Base-by-base conservation (phyloP, 768 basidiomycete genomes). In the Amanita inopinata region DNA sequence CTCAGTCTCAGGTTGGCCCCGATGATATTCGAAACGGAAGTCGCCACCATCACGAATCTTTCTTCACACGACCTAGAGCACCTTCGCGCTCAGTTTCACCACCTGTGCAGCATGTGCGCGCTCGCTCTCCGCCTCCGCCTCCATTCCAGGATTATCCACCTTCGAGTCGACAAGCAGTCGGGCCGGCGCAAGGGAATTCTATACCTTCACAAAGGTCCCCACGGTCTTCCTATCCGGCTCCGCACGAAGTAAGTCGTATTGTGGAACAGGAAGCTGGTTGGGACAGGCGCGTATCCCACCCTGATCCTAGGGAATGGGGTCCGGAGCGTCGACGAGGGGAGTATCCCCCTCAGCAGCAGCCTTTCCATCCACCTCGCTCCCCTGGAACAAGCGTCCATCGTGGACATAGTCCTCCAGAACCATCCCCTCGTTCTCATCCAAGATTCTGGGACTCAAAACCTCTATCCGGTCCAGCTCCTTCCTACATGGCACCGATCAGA, bases 361-460 rank as follows among this genome's bases (percentile, higher is more conserved):
- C 56, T 1, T 64, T 67, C 53, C 67, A 72, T 46, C 62, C 66
- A 10, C 57, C 66, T 17, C 63, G 65, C 27, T 69, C 72, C 2
- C 71, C 63, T 14, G 54, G 45, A n/a, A 50, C 63, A 25, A 53
- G 57, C 7, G 57, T 54, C 15, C 60, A 64, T 46, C 60, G 64
- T 9, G 54, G 58, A 0, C 63, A 64, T 19, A 80, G 74, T 45
- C 78, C 81, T 20, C 68, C 74, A 39, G 73, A 78, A 33, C 68
- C 72, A 0, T 83, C 83, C 1, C 81, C 83, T 2, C 71, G 80
- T 15, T 68, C 69, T 1, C 73, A 72, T 23, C 52, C 63, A 3
- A 54, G 70, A 5, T 75, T 77, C 52, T 83, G 80, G 81, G 83
- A 83, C 11, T 59, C 71, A 23, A 80, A 78, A 54, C 75, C 73